Percentiles rank a stretch among this genome's conserved stretches.
Evolutionary conservation across 176 grass and related monocot genomes (phyloP).

Genomic region (Typha latifolia): DNA sequence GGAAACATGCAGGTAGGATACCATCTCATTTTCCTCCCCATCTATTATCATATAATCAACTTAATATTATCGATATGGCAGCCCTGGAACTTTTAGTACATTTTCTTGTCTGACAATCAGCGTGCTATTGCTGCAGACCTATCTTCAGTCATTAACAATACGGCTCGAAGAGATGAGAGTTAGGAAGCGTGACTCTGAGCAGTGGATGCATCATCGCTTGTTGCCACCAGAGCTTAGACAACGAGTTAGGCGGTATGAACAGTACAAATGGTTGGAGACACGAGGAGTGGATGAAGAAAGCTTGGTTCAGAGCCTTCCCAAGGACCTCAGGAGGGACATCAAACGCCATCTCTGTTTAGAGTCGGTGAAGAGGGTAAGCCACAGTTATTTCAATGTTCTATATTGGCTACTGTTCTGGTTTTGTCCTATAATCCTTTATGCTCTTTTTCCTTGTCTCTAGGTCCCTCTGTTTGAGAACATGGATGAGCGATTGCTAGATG

Average conservation of each 20-base stretch:
- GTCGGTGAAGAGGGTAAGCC: conserved; percentile 65
- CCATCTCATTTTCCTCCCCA: neutral
- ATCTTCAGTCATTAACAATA: conserved; percentile 85
- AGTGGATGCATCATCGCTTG: conserved; percentile 92
- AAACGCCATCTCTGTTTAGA: conserved; percentile 94
- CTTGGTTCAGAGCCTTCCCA: conserved; percentile 89
- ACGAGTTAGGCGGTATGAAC: conserved; percentile 75
- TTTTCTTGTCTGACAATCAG: conserved; percentile 9
- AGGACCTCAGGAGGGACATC: conserved; percentile 92
- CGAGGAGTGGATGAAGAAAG: conserved; percentile 93
- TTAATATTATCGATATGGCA: neutral
- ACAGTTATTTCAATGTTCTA: conserved; percentile 1
- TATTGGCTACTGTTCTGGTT: neutral
- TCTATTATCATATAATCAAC: neutral
- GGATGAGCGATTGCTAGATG: conserved; percentile 73
- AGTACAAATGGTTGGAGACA: conserved; percentile 90
- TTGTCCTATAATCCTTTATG: neutral
- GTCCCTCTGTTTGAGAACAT: conserved; percentile 92
- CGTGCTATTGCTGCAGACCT: conserved; percentile 38
- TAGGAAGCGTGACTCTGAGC: conserved; percentile 83
- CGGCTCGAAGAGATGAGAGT: conserved; percentile 96
- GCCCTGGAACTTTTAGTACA: neutral
- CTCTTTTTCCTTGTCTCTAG: conserved; percentile 22
- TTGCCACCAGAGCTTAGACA: conserved; percentile 62
- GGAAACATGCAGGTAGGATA: conserved; percentile 92